Evolutionary conservation across 495 filamentous ascomycete genomes (phyloP).

Genomic region (Penicillium cinerascens): DNA sequence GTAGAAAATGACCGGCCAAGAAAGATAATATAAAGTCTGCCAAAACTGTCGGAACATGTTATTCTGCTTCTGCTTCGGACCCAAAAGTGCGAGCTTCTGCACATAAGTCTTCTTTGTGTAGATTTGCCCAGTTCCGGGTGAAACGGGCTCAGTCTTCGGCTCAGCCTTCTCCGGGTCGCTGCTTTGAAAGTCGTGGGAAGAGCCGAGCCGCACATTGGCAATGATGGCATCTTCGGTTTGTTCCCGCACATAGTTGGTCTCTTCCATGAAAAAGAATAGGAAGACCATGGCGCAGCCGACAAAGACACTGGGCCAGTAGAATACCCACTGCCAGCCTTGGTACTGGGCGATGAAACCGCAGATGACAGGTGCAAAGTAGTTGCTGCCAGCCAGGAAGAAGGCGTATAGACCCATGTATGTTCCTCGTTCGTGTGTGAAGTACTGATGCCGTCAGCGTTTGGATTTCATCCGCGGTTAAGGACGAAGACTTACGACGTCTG

Average conservation of each 20-base stretch:
- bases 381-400: constrained; percentile 59
- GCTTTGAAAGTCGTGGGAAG: constrained; percentile 11
- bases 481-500: constrained; percentile 48
- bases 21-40: constrained; percentile 42
- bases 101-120: constrained; percentile 44
- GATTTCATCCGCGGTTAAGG: not conserved
- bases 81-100: constrained; percentile 52
- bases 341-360: constrained; percentile 66
- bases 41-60: constrained; percentile 46
- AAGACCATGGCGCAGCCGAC: constrained; percentile 51
- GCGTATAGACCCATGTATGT: constrained; percentile 64
- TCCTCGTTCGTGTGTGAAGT: constrained; percentile 64
- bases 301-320: constrained; percentile 65
- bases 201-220: constrained; percentile 6
- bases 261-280: constrained; percentile 67
- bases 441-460: constrained; percentile 22
- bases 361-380: constrained; percentile 62
- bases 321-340: constrained; percentile 60
- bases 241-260: constrained; percentile 58
- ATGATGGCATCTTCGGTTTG: constrained; percentile 4
- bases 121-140: constrained; percentile 19
- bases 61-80: constrained; percentile 44
- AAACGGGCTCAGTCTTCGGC: constrained; percentile 6
- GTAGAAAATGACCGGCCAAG: constrained; percentile 63
- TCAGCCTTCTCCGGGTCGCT: constrained; percentile 22